Evolutionary conservation across 1,284 basidiomycete genomes (phyloP).

Genomic region (Apiotrichum mycotoxinovorans): DNA sequence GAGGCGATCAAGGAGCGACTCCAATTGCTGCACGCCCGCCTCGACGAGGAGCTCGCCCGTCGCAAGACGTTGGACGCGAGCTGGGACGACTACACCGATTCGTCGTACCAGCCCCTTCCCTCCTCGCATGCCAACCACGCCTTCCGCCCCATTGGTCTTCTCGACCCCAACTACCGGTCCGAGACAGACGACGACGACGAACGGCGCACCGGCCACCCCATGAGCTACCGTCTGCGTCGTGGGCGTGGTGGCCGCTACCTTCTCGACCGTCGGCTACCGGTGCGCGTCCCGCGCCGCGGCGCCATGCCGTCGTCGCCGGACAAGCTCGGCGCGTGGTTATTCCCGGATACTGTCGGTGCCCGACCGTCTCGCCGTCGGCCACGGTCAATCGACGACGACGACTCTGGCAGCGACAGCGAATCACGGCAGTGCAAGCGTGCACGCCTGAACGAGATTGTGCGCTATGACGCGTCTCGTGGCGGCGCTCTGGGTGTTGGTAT

Average conservation of each 20-base stretch:
- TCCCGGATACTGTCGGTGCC: constrained; percentile 27
- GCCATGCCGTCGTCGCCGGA: constrained; percentile 25
- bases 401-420: constrained; percentile 11
- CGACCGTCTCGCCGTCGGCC: constrained; percentile 22
- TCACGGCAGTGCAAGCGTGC: constrained; percentile 21
- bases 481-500: constrained; percentile 49
- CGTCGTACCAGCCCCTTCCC: constrained; percentile 62
- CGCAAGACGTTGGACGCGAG: constrained; percentile 65
- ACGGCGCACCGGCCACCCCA: constrained; percentile 25
- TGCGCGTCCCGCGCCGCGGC: constrained; percentile 23
- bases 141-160: constrained; percentile 45
- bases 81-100: constrained; percentile 83
- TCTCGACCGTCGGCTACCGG: constrained; percentile 65
- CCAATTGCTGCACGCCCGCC: constrained; percentile 59
- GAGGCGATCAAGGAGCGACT: constrained; percentile 57
- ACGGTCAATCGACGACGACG: constrained; percentile 37
- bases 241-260: constrained; percentile 78
- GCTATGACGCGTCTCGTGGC: constrained; percentile 43
- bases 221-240: constrained; percentile 64
- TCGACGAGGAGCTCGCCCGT: constrained; percentile 64
- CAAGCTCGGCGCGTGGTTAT: constrained; percentile 31
- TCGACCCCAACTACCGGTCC: constrained; percentile 39
- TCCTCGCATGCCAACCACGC: constrained; percentile 52
- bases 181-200: constrained; percentile 33
- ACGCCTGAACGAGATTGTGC: constrained; percentile 40